Conservation (phyloP, 805 yeast species). For the Isabelozyma gotoi region DNA sequence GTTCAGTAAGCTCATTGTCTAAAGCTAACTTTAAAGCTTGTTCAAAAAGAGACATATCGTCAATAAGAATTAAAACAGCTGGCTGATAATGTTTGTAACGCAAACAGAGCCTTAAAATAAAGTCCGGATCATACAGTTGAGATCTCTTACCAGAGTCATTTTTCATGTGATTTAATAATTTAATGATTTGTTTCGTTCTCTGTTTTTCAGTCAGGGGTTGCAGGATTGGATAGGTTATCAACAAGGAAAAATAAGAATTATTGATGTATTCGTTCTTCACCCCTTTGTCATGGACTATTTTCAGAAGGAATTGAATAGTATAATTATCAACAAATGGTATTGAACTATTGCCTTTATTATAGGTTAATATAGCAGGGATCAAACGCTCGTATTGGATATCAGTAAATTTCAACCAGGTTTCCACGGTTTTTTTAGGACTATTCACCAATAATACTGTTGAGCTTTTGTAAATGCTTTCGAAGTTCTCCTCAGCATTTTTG, state of each 20-base stretch:
- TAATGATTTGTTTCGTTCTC: conserved; percentile 27
- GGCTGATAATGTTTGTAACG: conserved; percentile 57
- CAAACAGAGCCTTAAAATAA: conserved; percentile 71
- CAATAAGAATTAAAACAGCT: conserved; percentile 72
- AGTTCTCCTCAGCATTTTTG: conserved; percentile 13
- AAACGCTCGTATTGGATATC: conserved; percentile 60
- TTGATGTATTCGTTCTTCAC: conserved; percentile 50
- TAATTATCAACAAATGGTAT: conserved; percentile 53
- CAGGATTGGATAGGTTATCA: conserved; percentile 45
- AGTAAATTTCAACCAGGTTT: conserved; percentile 68
- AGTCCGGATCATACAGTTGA: conserved; percentile 61
- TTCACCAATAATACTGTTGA: conserved; percentile 69
- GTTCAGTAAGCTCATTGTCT: conserved; percentile 53
- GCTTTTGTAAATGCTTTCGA: conserved; percentile 55
- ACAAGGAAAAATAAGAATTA: conserved; percentile 67
- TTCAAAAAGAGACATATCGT: conserved; percentile 63
- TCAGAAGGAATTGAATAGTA: conserved; percentile 62
- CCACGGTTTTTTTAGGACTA: conserved; percentile 67
- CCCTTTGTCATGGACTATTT: conserved; percentile 42
- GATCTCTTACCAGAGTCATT: conserved; percentile 12
- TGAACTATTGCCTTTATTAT: conserved; percentile 47
- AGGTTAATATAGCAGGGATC: conserved; percentile 73
- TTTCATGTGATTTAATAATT: conserved; percentile 25
- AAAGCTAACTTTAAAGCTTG: conserved; percentile 81
- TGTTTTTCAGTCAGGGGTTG: conserved; percentile 3